Conservation (phyloP, 2,329 filamentous ascomycete species). For the Paracorniculantispora psalliotae region DNA sequence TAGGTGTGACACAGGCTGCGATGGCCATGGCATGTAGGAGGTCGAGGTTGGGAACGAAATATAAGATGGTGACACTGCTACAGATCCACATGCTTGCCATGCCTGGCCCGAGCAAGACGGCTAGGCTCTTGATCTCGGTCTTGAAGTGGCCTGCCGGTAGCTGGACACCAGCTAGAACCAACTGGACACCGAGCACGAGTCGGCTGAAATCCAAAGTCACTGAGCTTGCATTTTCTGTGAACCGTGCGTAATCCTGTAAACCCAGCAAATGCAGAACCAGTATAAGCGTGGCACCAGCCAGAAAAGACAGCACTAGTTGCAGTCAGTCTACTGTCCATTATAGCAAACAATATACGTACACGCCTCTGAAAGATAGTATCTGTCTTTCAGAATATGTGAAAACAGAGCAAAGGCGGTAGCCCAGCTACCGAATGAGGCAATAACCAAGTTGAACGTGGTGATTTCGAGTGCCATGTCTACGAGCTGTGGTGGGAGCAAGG, state of each 20-base stretch:
- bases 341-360: slow-evolving; percentile 47
- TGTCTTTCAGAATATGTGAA: slow-evolving; percentile 86
- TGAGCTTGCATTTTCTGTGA: slow-evolving; percentile 61
- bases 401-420: slow-evolving; percentile 85
- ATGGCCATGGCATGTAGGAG: slow-evolving; percentile 77
- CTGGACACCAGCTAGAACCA: slow-evolving; percentile 83
- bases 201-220: slow-evolving; percentile 82
- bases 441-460: slow-evolving; percentile 79
- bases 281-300: slow-evolving; percentile 73
- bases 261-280: slow-evolving; percentile 34
- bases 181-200: slow-evolving; percentile 81
- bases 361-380: slow-evolving; percentile 85
- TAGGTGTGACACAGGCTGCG: slow-evolving; percentile 82
- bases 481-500: too few relatives aligned
- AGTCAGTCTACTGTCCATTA: not conserved
- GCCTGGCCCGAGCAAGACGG: slow-evolving; percentile 71
- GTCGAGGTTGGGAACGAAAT: slow-evolving; percentile 63
- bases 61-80: slow-evolving; percentile 76
- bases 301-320: slow-evolving; percentile 69
- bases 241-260: slow-evolving; percentile 48
- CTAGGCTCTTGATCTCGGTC: slow-evolving; percentile 71
- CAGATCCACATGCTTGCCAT: slow-evolving; percentile 84
- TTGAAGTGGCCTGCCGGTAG: slow-evolving; percentile 76
- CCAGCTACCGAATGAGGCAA: slow-evolving; percentile 77
- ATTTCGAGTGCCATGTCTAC: slow-evolving; percentile 28